Base-by-base conservation (phyloP, 495 filamentous ascomycete genomes). In the Xanthoparmelia taractica region DNA sequence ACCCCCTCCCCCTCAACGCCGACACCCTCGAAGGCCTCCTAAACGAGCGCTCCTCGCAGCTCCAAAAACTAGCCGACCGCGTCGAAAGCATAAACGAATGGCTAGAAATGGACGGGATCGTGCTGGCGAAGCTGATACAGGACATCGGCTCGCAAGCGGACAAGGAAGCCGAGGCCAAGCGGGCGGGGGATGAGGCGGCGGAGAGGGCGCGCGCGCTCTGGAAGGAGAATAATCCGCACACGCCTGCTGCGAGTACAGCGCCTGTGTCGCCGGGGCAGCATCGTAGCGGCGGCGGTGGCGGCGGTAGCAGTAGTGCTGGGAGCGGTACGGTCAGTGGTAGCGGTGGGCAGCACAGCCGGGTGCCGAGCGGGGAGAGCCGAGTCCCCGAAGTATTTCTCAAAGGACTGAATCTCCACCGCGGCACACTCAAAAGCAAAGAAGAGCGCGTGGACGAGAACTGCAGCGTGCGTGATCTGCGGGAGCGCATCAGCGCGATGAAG, bases 21-120 rank as follows among this genome's bases (percentile, higher is more conserved):
- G 43, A 25, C n/a, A 52, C 47, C 23, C 59, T 63, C 18, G 59
- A 61, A 57, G 64, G 59, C 40, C 50, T 57, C 1, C 20, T 58
- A 0, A 66, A 62, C 10, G 40, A 38, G 34, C 58, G 45, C 8
- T 34, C 52, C 13, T 62, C 59, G 13, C 64, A 66, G 52, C 36
- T 66, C 18, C 59, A 61, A 33, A 54, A 40, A 36, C 27, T 66
- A 4, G 64, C 64, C 29, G 64, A 66, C 48, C 15, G 64, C 5
- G 64, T 31, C 27, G 59, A 66, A 33, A n/a, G 27, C 20, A 48
- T 66, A 13, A 66, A 66, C 54, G 64, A 66, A 25, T 66, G 64
- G 64, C 43, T 66, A 17, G 64, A 66, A 25, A 23, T 58, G 25
- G 64, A 66, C 50, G 33, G 29, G 1, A 66, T 66, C 8, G 52